These are phyloP conservation scores for Picochlorum costavermella DNA, from an alignment of 139 green algal species.

Conservation along the genomic window DNA sequence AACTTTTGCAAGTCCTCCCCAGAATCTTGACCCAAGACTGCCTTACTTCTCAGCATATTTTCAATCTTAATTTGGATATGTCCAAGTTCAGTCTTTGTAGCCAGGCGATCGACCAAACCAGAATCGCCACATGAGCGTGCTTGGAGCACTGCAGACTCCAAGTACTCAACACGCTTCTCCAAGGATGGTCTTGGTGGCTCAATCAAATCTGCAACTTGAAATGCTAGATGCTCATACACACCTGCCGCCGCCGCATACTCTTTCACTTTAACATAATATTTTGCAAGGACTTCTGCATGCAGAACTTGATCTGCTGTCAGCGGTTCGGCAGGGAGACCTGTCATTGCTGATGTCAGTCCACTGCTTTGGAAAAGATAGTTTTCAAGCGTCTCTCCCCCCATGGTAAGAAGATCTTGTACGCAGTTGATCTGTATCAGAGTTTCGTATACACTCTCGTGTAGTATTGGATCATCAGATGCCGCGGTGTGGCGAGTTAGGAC, in stretches of 20 bases:
- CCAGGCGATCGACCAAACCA: conserved; percentile 37
- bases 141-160: conserved; percentile 57
- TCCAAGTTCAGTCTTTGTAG: conserved; percentile 37
- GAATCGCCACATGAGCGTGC: conserved; percentile 48
- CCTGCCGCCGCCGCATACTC: conserved; percentile 27
- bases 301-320: conserved; percentile 27
- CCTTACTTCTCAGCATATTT: background rate
- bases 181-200: conserved; percentile 39
- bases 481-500: conserved; percentile 22
- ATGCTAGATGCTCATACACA: conserved; percentile 51
- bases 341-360: conserved; percentile 27
- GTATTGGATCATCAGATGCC: conserved; percentile 30
- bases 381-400: conserved; percentile 40
- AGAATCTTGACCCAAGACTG: background rate
- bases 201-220: conserved; percentile 29
- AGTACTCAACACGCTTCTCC: conserved; percentile 36
- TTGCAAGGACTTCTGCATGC: conserved; percentile 43
- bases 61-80: conserved; percentile 41
- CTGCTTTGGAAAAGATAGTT: conserved; percentile 39
- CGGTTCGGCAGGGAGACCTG: conserved; percentile 8
- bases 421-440: conserved; percentile 36
- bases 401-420: conserved; percentile 28
- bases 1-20: conserved; percentile 15
- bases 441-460: conserved; percentile 47
- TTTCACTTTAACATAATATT: conserved; percentile 37